phyloP scores from a whole-genome alignment of 1,139 yeast species.

The Yamadazyma songkhlaensis region DNA sequence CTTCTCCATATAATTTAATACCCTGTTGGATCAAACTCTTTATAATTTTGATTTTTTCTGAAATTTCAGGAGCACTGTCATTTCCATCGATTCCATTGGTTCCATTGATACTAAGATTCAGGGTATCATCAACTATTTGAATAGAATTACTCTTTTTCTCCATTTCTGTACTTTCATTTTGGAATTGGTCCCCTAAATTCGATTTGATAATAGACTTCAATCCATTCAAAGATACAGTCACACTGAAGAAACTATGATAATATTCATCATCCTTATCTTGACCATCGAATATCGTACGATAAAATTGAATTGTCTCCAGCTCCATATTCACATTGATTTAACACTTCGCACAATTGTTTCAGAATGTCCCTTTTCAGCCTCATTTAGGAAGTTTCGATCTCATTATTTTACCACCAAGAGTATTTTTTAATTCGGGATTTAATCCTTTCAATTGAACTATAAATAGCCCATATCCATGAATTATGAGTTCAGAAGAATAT shows the following conservation, averaged over 20 bases:
- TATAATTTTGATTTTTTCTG: neutral
- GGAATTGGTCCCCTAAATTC: constrained; percentile 13
- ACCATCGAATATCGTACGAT: constrained; percentile 24
- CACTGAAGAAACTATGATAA: constrained; percentile 24
- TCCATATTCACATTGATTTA: neutral
- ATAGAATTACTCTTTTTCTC: too few relatives aligned
- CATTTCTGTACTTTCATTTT: neutral
- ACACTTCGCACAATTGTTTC: neutral
- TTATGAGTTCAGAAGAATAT: constrained; percentile 11
- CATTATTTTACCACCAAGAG: neutral
- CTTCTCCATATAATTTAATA: constrained; percentile 15
- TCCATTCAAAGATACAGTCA: constrained; percentile 25
- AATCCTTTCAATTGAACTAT: neutral
- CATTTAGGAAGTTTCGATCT: constrained; percentile 5
- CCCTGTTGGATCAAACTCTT: constrained; percentile 15
- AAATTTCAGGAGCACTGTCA: constrained; percentile 2
- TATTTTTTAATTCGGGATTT: neutral
- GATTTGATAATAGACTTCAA: constrained; percentile 22
- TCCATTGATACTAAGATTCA: neutral
- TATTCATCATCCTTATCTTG: constrained; percentile 20
- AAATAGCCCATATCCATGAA: neutral
- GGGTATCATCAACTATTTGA: neutral
- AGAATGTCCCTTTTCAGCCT: constrained; percentile 6
- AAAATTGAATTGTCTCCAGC: constrained; percentile 15
- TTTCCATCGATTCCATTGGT: constrained; percentile 8